These are phyloP conservation scores for Geranomyces michiganensis DNA, from an alignment of 192 early-diverging fungal genomes.

Conservation along the genomic window DNA sequence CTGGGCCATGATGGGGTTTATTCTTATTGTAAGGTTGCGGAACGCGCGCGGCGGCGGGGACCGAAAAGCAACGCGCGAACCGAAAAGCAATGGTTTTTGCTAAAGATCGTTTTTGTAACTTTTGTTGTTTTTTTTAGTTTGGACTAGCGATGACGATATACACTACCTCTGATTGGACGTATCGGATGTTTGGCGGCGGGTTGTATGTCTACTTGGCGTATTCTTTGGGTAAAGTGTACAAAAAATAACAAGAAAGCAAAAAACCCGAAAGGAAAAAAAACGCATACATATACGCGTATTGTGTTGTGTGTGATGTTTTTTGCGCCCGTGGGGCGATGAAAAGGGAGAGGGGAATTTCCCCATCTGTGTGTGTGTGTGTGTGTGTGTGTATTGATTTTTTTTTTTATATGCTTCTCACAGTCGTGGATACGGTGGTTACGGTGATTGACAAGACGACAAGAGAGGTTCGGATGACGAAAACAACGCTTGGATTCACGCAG, in stretches of 20 bases:
- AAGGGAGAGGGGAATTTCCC: no score
- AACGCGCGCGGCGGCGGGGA: no score
- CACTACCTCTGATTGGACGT: conserved; percentile 14
- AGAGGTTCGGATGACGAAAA: conserved; percentile 28
- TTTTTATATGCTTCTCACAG: neutral
- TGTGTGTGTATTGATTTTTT: neutral
- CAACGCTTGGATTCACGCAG: conserved; percentile 26
- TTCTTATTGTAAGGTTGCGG: neutral
- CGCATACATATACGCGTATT: no score
- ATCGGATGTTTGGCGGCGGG: conserved; percentile 13
- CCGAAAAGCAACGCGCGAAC: no score
- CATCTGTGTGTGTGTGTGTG: no score
- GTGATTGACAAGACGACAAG: conserved; percentile 32
- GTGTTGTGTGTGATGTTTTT: no score
- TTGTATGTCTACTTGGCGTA: conserved; percentile 18
- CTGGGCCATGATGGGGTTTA: conserved; percentile 2
- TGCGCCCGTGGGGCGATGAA: no score
- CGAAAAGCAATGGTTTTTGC: no score
- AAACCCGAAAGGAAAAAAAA: no score
- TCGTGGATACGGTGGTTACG: conserved; percentile 30
- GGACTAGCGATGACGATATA: conserved; percentile 4
- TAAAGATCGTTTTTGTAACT: neutral
- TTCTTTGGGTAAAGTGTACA: neutral
- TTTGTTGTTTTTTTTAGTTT: neutral
- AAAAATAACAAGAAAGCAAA: neutral